Percentiles rank a stretch among this genome's conserved stretches.
Conservation (phyloP, 2,329 filamentous ascomycete genomes). For the Hypomyces perniciosus region DNA sequence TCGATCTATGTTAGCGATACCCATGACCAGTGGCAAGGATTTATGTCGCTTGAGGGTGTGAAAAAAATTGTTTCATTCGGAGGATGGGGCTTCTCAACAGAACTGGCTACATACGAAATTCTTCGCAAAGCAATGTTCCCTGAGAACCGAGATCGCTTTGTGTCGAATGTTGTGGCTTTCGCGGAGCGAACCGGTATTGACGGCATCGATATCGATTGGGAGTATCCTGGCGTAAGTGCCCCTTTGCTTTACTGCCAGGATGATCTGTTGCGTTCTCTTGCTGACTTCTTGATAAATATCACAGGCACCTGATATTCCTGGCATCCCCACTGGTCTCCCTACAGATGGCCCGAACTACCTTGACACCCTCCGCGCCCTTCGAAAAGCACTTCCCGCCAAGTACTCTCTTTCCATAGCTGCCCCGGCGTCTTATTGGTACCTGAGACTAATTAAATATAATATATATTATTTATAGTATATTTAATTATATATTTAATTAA, state of each 20-base stretch:
- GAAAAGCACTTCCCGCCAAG: slow-evolving; percentile 24
- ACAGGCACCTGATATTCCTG: slow-evolving; percentile 8
- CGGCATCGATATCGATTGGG: slow-evolving; percentile 38
- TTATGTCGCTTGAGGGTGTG: slow-evolving; percentile 16
- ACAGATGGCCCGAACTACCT: slow-evolving; percentile 4
- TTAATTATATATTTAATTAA: no score
- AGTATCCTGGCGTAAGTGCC: slow-evolving; percentile 26
- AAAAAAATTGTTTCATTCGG: slow-evolving; percentile 26
- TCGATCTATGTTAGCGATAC: slow-evolving; percentile 15
- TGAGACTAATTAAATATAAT: no score
- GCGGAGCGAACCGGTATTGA: slow-evolving; percentile 30
- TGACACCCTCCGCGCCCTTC: slow-evolving; percentile 12
- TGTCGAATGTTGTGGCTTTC: slow-evolving; percentile 31
- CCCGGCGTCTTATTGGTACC: slow-evolving; percentile 31
- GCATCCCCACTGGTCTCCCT: slow-evolving; percentile 2
- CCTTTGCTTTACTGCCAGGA: background rate
- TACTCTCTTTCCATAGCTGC: slow-evolving; percentile 32
- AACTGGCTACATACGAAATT: slow-evolving; percentile 17
- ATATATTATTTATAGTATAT: no score
- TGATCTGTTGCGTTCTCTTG: background rate
- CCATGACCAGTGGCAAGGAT: slow-evolving; percentile 19
- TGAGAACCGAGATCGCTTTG: slow-evolving; percentile 28
- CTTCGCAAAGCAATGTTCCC: slow-evolving; percentile 19
- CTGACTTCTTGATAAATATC: background rate
- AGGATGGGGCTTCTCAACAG: slow-evolving; percentile 23